Percentiles rank a stretch among this genome's conserved stretches.
Conservation (phyloP, 176 grass and related monocot genomes). For the Hsuehochloa calcarea region DNA sequence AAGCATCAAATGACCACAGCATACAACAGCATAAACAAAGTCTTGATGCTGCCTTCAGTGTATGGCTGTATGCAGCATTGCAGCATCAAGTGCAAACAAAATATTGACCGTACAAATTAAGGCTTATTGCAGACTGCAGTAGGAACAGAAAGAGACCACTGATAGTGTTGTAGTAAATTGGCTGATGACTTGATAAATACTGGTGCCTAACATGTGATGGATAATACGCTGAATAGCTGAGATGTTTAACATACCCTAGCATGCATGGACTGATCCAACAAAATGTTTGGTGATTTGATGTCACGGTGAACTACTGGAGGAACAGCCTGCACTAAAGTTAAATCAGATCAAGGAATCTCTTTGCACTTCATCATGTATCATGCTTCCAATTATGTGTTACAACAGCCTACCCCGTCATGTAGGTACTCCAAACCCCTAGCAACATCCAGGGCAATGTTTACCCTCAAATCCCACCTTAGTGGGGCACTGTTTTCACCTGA, state of each 20-base stretch:
- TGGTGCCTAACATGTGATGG: neutral
- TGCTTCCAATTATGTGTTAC: constrained; percentile 18
- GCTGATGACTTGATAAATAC: neutral
- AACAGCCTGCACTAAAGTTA: constrained; percentile 70
- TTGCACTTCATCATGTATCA: neutral
- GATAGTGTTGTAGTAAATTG: neutral
- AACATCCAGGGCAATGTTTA: constrained; percentile 95
- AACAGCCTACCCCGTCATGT: constrained; percentile 80
- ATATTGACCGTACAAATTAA: neutral
- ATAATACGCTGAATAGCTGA: neutral
- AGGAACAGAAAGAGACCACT: neutral
- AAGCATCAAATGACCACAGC: neutral
- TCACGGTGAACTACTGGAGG: constrained; percentile 90
- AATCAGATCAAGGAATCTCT: constrained; percentile 27
- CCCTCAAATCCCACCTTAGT: constrained; percentile 77
- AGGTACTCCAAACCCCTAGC: constrained; percentile 93
- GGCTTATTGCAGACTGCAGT: neutral
- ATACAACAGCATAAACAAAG: neutral
- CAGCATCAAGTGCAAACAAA: constrained; percentile 22
- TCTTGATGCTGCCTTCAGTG: neutral
- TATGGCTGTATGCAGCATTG: constrained; percentile 15
- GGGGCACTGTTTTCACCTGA: constrained; percentile 64
- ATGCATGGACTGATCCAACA: constrained; percentile 86
- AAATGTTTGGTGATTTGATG: constrained; percentile 93
- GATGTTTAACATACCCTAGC: constrained; percentile 67